Evolutionary conservation across 2,329 filamentous ascomycete species (phyloP).

Genomic region (Aciculosporium take): DNA sequence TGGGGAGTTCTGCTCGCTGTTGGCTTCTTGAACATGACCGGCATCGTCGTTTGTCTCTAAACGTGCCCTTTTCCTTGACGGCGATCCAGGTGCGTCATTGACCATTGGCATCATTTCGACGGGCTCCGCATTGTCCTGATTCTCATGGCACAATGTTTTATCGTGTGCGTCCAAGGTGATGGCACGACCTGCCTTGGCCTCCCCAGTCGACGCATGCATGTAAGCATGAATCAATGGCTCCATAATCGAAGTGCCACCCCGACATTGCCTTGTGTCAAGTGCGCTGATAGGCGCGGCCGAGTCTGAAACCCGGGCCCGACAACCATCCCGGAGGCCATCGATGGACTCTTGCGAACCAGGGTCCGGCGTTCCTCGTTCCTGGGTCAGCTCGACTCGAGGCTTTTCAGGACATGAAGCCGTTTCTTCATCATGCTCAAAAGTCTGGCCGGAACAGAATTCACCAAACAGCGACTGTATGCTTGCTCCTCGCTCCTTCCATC

Average conservation of each 20-base stretch:
- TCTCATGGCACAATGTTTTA: background rate
- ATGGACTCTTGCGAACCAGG: background rate
- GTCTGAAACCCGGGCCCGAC: background rate
- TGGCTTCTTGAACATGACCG: background rate
- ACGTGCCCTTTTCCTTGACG: background rate
- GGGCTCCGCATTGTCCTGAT: background rate
- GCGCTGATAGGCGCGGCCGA: background rate
- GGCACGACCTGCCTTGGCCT: background rate
- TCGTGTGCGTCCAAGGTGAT: background rate
- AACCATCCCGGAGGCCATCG: background rate
- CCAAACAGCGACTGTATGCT: constrained; percentile 62
- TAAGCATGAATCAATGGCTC: background rate
- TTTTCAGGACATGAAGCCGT: constrained; percentile 28
- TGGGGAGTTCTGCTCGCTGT: constrained; percentile 1
- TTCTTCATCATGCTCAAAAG: constrained; percentile 50
- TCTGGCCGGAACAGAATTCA: constrained; percentile 42
- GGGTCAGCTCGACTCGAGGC: background rate
- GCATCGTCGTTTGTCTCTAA: background rate
- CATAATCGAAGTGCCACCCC: background rate
- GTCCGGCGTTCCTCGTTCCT: background rate
- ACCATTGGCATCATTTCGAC: background rate
- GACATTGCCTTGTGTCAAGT: background rate
- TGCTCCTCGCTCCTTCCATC: constrained; percentile 46
- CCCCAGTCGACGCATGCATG: no score
- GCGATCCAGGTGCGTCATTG: background rate